phyloP scores from a whole-genome alignment of 805 yeast species.

The Kuraishia hungarica region DNA sequence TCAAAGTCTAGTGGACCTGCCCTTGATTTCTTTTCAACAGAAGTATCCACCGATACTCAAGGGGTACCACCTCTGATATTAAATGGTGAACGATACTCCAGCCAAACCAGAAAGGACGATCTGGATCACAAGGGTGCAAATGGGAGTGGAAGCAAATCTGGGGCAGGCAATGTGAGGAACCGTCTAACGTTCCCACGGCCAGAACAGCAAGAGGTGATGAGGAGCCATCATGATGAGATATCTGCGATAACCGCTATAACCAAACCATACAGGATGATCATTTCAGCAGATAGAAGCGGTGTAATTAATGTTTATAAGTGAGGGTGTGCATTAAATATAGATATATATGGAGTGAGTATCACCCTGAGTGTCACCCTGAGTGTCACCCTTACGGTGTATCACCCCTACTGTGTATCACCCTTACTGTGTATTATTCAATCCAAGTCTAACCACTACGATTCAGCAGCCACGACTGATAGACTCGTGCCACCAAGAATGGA shows the following conservation, averaged over 20 bases:
- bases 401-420: too few species aligned
- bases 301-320: conserved; percentile 48
- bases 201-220: neutral
- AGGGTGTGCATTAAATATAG: too few species aligned
- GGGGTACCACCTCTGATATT: neutral
- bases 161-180: neutral
- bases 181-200: neutral
- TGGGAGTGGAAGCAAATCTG: neutral
- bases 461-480: too few species aligned
- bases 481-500: too few species aligned
- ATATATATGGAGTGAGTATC: too few species aligned
- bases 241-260: conserved; percentile 36
- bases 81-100: neutral
- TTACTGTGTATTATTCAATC: too few species aligned
- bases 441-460: too few species aligned
- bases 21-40: conserved; percentile 20
- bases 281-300: conserved; percentile 65
- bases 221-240: conserved; percentile 39
- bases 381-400: too few species aligned
- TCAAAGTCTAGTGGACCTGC: conserved; percentile 3
- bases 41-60: conserved; percentile 20
- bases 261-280: conserved; percentile 49
- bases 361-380: too few species aligned
- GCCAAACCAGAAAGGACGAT: neutral
- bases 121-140: conserved; percentile 1